These are phyloP conservation scores for Metarhizium robertsii DNA, from an alignment of 2,329 filamentous ascomycete genomes.

Conservation along the genomic window DNA sequence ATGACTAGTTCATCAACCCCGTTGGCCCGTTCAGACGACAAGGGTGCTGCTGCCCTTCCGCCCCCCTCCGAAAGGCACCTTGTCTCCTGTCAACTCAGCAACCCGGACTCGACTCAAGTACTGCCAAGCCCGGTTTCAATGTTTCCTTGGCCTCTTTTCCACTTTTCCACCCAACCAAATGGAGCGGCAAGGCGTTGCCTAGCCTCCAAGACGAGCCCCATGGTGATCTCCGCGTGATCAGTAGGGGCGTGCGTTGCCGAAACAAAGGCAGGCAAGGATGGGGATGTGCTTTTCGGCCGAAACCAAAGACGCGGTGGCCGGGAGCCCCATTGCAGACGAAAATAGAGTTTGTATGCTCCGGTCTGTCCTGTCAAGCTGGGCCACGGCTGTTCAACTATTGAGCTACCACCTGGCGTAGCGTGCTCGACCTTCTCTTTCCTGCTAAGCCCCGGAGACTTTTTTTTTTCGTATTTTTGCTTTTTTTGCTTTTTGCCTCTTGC, in stretches of 20 bases:
- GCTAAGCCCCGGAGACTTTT: neutral
- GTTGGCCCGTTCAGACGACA: neutral
- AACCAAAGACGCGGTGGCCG: neutral
- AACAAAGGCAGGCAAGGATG: neutral
- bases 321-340: neutral
- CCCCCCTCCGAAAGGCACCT: no score
- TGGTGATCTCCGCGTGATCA: neutral
- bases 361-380: neutral
- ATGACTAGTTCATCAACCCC: neutral
- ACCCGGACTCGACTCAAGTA: neutral
- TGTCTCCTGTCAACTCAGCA: no score
- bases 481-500: neutral
- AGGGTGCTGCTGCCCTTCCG: neutral
- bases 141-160: neutral
- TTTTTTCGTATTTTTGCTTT: neutral
- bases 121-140: neutral
- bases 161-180: neutral
- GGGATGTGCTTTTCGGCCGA: neutral
- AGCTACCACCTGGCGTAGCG: neutral
- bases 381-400: neutral
- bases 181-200: no score
- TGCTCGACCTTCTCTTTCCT: neutral
- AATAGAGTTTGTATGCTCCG: neutral
- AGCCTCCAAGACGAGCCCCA: neutral
- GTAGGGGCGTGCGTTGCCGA: neutral